phyloP scores from a whole-genome alignment of 768 basidiomycete genomes.

The Termitomyces sp. region DNA sequence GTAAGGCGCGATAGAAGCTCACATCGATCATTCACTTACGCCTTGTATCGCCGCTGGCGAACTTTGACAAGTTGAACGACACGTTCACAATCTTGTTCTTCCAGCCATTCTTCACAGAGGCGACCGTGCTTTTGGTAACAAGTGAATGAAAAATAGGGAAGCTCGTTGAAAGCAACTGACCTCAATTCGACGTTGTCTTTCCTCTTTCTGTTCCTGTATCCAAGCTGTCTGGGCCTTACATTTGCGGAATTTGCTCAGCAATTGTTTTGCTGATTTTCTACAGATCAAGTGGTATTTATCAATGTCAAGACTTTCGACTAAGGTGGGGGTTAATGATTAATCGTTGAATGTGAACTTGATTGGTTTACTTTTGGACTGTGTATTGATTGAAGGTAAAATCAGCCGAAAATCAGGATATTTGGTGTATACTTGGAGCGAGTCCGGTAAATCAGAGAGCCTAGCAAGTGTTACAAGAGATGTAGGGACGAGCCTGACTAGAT shows the following conservation, averaged over 20 bases:
- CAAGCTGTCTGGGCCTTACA: not conserved
- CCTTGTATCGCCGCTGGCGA: not conserved
- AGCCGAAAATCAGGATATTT: no score
- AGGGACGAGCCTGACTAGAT: no score
- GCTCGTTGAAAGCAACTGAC: not conserved
- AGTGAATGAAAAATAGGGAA: not conserved
- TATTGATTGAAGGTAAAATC: not conserved
- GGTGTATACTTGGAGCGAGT: no score
- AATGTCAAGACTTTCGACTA: not conserved
- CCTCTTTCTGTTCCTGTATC: not conserved
- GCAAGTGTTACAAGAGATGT: no score
- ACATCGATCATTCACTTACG: not conserved
- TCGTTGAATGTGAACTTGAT: no score
- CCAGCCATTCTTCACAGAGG: not conserved
- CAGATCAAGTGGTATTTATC: not conserved
- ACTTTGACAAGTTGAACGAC: not conserved
- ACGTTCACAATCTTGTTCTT: not conserved
- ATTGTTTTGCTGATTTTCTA: not conserved
- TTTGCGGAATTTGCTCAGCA: not conserved
- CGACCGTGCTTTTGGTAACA: not conserved
- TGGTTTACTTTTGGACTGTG: not conserved
- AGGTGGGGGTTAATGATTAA: no score
- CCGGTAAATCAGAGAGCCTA: no score
- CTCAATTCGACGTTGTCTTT: not conserved
- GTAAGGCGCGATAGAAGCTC: not conserved